Percentiles rank a stretch among this genome's conserved stretches.
These are phyloP conservation scores for Pleurotus salmoneostramineus DNA, from an alignment of 768 basidiomycete species.

Conservation along the genomic window DNA sequence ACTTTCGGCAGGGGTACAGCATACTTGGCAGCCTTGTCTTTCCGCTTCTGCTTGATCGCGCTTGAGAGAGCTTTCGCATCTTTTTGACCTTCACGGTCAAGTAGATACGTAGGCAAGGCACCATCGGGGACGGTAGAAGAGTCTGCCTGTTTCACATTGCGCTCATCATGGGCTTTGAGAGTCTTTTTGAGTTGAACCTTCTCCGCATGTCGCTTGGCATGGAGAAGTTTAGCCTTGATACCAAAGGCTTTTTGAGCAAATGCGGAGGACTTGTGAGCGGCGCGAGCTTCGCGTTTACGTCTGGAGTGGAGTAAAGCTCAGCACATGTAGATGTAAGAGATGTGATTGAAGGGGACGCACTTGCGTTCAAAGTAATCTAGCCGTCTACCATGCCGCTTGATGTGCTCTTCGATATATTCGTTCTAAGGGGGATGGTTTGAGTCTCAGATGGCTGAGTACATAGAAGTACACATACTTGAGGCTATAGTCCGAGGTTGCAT, in stretches of 20 bases:
- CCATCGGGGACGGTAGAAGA: conserved; percentile 79
- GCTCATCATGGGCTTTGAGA: conserved; percentile 99
- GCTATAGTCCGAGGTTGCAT: conserved; percentile 34
- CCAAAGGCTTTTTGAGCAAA: conserved; percentile 93
- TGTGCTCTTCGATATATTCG: conserved; percentile 99
- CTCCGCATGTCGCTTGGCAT: conserved; percentile 93
- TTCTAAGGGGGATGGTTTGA: conserved; percentile 50
- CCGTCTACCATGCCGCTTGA: conserved; percentile 93
- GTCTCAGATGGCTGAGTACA: not conserved
- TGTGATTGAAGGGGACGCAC: conserved; percentile 39
- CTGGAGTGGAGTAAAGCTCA: conserved; percentile 28
- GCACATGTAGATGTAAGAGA: conserved; percentile 3
- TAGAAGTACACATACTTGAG: conserved; percentile 42
- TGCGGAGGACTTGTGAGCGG: conserved; percentile 73
- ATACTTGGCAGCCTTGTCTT: conserved; percentile 98
- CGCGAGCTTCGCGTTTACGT: conserved; percentile 79
- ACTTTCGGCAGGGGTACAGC: conserved; percentile 96
- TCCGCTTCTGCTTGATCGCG: conserved; percentile 97
- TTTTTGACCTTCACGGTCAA: conserved; percentile 97
- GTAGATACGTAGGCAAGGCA: conserved; percentile 91
- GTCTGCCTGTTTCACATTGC: conserved; percentile 94
- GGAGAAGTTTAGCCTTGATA: conserved; percentile 96
- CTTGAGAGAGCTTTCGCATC: conserved; percentile 95
- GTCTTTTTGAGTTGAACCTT: conserved; percentile 99
- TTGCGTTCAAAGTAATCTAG: conserved; percentile 95